Evolutionary conservation across 495 filamentous ascomycete genomes (phyloP).

Genomic region (Neurospora hispaniola): DNA sequence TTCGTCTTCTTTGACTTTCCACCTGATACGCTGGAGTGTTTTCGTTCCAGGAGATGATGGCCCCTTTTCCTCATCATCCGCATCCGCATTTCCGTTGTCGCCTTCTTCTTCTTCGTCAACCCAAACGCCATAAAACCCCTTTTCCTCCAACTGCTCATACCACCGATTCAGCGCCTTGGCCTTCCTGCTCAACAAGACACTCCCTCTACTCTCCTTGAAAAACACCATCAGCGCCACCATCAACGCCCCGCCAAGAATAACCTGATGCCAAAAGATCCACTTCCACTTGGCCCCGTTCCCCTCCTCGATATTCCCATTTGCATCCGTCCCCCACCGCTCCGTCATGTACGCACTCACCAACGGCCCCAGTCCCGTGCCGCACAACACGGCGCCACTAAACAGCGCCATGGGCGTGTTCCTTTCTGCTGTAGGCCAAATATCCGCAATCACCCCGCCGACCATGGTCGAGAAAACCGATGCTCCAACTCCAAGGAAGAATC

Average conservation of each 20-base stretch:
- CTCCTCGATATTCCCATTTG: not conserved
- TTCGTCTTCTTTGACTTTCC: constrained; percentile 79
- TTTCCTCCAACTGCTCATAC: constrained; percentile 61
- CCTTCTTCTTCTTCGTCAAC: constrained; percentile 1
- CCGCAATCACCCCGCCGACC: constrained; percentile 85
- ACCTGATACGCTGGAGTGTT: constrained; percentile 54
- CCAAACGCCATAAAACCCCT: constrained; percentile 54
- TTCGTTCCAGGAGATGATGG: constrained; percentile 10
- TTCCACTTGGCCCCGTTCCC: constrained; percentile 48
- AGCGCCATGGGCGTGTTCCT: constrained; percentile 86
- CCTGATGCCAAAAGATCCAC: constrained; percentile 86
- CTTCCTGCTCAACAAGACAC: constrained; percentile 70
- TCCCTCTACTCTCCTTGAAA: constrained; percentile 77
- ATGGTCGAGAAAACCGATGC: constrained; percentile 80
- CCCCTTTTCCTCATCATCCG: constrained; percentile 18
- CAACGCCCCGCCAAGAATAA: constrained; percentile 54
- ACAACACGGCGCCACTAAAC: constrained; percentile 64
- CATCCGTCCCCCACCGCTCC: constrained; percentile 26
- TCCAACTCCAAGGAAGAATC: constrained; percentile 67
- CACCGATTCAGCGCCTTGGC: constrained; percentile 64
- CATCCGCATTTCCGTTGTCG: too few relatives aligned
- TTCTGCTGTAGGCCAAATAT: constrained; percentile 71
- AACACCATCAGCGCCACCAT: constrained; percentile 52
- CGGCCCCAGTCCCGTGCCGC: constrained; percentile 76
- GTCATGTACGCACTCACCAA: constrained; percentile 63